phyloP scores from a whole-genome alignment of 192 early-diverging fungal species.

The Podila minutissima region DNA sequence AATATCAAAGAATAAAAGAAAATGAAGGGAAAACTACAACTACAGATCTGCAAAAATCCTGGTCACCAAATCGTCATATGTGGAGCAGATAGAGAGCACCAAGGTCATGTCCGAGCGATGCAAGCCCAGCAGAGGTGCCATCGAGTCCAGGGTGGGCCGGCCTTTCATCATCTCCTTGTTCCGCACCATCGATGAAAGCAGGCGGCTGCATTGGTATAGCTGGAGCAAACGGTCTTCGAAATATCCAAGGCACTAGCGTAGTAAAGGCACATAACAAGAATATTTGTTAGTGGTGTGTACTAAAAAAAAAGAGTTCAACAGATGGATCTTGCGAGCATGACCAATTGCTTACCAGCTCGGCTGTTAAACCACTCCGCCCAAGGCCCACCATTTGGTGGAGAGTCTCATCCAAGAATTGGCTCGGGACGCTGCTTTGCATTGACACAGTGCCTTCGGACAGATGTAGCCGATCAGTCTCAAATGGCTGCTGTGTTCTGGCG shows the following conservation, averaged over 20 bases:
- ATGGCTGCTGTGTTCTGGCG: slow-evolving; percentile 1
- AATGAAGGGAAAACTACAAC: slow-evolving; percentile 1
- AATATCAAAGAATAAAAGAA: neutral
- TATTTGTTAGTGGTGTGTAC: neutral
- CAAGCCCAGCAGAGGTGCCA: slow-evolving; percentile 32
- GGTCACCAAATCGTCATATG: slow-evolving; percentile 34
- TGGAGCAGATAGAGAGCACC: slow-evolving; percentile 36
- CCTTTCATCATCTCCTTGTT: slow-evolving; percentile 19
- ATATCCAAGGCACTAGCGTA: slow-evolving; percentile 49
- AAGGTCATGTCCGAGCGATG: slow-evolving; percentile 50
- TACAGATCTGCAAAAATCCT: slow-evolving; percentile 8
- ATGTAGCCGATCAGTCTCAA: neutral
- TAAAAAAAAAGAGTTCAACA: neutral
- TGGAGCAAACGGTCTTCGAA: slow-evolving; percentile 57
- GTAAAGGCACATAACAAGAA: neutral
- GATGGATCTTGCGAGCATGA: neutral
- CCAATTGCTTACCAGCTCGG: slow-evolving; percentile 54
- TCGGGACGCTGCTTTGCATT: slow-evolving; percentile 15
- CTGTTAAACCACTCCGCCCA: slow-evolving; percentile 31
- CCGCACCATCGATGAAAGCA: slow-evolving; percentile 16
- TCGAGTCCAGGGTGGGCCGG: slow-evolving; percentile 16
- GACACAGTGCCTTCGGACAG: neutral
- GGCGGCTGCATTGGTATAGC: slow-evolving; percentile 33
- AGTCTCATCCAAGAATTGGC: slow-evolving; percentile 30
- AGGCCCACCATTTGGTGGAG: slow-evolving; percentile 33